Base-by-base conservation (phyloP, 2,329 filamentous ascomycete species). In the Dryadomyces quercus-mongolicae region DNA sequence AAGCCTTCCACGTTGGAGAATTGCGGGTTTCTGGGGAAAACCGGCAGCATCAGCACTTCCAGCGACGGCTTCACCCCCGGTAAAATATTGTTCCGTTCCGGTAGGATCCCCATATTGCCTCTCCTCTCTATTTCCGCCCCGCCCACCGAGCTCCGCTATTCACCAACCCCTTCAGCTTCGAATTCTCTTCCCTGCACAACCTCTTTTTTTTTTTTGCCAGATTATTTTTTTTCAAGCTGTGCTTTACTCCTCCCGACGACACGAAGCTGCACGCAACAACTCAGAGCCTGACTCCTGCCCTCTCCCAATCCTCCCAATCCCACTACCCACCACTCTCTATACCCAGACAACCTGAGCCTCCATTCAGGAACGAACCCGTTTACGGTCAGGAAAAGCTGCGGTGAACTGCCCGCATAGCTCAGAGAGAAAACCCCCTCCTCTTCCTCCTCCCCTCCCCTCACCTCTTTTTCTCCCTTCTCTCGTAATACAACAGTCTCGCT, bases 151-250 rank as follows among this genome's bases (percentile, higher is more conserved):
- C 51, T 52, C 43, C 51, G 51, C 43, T 46, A 52, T 52, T 52
- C 43, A 40, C 51, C 43, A 52, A 52, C 50, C 43, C 42, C 51
- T 52, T 52, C 51, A 47, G 50, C 50, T 52, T 52, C 50, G 42
- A 45, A 36, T 52, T 52, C 50, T 52, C 50, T 46, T 22, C 44
- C 21, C 44, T 22, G 31, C 31, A 46, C 31, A 18, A 21, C 34
- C 15, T 36, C 44, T 47, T 46, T 22, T 52, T 46, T 52, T 51
- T 40, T 34, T 31, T n/a, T 44, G 49, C 40, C 40, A 21, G 38
- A 21, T 49, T 49, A 38, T 40, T 40, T 46, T 38, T 38, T 21
- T 44, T n/a, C 38, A n/a, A 20, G 42, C 42, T 40, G 21, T n/a
- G 18, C 49, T 18, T 22, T 38, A 5, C 18, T 40, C 34, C 13